phyloP scores from a whole-genome alignment of 768 basidiomycete species.

The Boletus edulis region DNA sequence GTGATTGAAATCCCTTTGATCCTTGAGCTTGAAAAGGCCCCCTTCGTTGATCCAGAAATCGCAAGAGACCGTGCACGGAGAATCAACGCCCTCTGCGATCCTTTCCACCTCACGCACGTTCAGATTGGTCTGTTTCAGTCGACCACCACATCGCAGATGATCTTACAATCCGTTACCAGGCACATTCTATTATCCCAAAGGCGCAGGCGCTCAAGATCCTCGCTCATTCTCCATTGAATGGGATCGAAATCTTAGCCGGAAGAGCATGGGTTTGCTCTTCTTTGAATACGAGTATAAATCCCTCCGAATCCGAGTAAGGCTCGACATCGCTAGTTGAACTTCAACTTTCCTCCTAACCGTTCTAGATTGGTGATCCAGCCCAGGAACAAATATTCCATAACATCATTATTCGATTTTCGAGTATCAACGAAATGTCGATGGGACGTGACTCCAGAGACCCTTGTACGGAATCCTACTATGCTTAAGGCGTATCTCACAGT shows the following conservation, averaged over 20 bases:
- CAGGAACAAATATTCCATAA: conserved; percentile 50
- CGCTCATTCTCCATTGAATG: conserved; percentile 72
- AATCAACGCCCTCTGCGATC: conserved; percentile 41
- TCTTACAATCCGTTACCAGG: conserved; percentile 14
- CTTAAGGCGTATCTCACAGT: conserved; percentile 10
- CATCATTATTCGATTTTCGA: conserved; percentile 54
- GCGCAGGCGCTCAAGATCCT: conserved; percentile 27
- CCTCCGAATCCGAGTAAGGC: conserved; percentile 56
- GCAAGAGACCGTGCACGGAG: conserved; percentile 49
- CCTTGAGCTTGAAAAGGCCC: conserved; percentile 49
- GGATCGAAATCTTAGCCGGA: conserved; percentile 47
- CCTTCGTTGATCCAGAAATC: conserved; percentile 51
- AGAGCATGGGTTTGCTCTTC: conserved; percentile 50
- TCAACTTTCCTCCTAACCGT: background rate
- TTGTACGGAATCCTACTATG: conserved; percentile 41
- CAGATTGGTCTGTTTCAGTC: conserved; percentile 55
- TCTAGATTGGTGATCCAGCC: conserved; percentile 56
- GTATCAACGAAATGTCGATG: conserved; percentile 57
- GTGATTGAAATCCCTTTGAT: conserved; percentile 14
- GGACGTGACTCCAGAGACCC: conserved; percentile 61
- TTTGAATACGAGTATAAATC: conserved; percentile 71
- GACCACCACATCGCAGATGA: background rate
- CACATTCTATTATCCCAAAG: conserved; percentile 26
- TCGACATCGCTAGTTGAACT: background rate
- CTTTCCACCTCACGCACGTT: conserved; percentile 55